Evolutionary conservation across 192 early-diverging fungal species (phyloP).

Genomic region (Geranomyces michiganensis): DNA sequence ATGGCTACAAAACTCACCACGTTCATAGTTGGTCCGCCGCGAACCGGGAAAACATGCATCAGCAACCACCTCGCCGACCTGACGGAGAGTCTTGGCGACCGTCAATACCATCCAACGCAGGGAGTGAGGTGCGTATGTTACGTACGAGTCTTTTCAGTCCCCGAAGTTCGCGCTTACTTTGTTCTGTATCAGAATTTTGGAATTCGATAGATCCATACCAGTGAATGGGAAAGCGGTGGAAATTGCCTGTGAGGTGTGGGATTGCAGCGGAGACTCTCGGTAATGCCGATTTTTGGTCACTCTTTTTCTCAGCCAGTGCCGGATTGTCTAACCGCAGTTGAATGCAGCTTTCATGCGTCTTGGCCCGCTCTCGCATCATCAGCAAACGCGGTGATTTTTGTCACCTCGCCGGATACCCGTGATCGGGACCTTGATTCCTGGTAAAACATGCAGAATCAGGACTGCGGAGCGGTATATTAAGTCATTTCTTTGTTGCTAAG

Average conservation of each 20-base stretch:
- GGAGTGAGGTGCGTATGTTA: slow-evolving; percentile 3
- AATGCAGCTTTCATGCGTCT: background rate
- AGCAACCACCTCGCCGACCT: slow-evolving; percentile 9
- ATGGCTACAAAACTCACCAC: background rate
- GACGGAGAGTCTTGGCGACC: background rate
- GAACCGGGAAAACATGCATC: slow-evolving; percentile 2
- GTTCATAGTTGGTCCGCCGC: slow-evolving; percentile 6
- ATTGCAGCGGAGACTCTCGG: slow-evolving; percentile 3
- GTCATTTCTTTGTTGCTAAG: background rate
- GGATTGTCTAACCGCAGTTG: background rate
- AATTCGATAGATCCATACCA: slow-evolving; percentile 7
- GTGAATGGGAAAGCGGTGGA: background rate
- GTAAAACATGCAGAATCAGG: background rate
- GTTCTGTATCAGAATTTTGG: slow-evolving; percentile 2
- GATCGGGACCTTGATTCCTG: slow-evolving; percentile 2
- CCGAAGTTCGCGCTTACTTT: background rate
- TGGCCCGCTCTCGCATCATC: slow-evolving; percentile 1
- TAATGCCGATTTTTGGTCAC: background rate
- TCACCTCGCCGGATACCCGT: background rate
- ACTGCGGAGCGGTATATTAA: background rate
- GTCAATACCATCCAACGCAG: background rate
- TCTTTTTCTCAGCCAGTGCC: background rate
- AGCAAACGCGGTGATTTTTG: slow-evolving; percentile 10
- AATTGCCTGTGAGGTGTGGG: slow-evolving; percentile 11
- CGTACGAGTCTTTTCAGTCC: background rate